Base-by-base conservation (phyloP, 352 stramenopile species). In the Chrysophaeum taylorii region DNA sequence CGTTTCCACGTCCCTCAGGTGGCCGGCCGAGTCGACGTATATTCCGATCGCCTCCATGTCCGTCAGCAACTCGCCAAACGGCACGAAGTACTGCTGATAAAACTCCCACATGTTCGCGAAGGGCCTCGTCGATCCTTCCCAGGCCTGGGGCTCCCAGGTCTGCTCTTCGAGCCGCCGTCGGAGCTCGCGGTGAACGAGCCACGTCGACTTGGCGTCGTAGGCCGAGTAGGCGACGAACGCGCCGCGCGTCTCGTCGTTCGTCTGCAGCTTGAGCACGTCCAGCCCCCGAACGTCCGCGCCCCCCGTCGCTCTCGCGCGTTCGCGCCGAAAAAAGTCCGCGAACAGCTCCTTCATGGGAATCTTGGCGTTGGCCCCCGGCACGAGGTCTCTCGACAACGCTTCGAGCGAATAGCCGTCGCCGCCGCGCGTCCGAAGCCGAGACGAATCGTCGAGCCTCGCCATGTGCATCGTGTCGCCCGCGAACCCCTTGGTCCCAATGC, bases 401-500 rank as follows among this genome's bases (percentile, higher is more conserved):
- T 98, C 94, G 16, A 99, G 81, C 53, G 88, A 96, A 76, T 98
- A 99, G 7, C 92, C 92, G 33, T 82, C 72, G 33, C 70, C 69
- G n/a, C 77, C 78, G 18, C 41, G 37, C 23, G 45, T 48, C 62
- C 87, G 84, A 33, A 81, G 76, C 29, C 87, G 71, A 25, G 77
- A 80, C 7, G 87, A 90, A 77, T 94, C 84, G 74, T 86, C 82
- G 42, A 94, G 72, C 64, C 95, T 83, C 48, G 94, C 94, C 96
- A 99, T 99, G 85, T 99, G 96, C 93, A 99, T 98, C 2, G 96
- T 99, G 78, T 99, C 96, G 41, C 92, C 94, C 29, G 84, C 90
- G 50, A 98, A 91, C 0, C 84, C 84, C 37, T 73, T 78, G 15
- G 91, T 85, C 72, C 97, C 77, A 74, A 99, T 97, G 23, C 85